Conservation (phyloP, 176 grass and related monocot species). For the Poa pratensis region DNA sequence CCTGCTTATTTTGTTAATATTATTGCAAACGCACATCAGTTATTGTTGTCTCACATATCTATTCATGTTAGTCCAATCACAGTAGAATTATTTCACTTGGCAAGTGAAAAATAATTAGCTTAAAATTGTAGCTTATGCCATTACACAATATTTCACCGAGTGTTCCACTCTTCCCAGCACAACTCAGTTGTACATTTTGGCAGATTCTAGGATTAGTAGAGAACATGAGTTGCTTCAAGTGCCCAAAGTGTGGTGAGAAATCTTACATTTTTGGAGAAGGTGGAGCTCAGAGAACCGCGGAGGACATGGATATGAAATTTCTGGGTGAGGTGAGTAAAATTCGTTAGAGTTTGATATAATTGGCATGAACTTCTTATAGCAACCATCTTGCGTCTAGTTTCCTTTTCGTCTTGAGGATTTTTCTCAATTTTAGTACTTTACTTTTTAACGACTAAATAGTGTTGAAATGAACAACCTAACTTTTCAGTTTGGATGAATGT, state of each 20-base stretch:
- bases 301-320: constrained; percentile 86
- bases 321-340: constrained; percentile 75
- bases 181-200: constrained; percentile 25
- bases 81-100: constrained; percentile 17
- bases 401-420: background rate
- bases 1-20: background rate
- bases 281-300: constrained; percentile 70
- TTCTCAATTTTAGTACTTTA: background rate
- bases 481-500: background rate
- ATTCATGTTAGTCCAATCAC: background rate
- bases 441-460: background rate
- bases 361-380: background rate
- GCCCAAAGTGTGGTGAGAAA: constrained; percentile 83
- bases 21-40: background rate
- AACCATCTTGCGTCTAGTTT: background rate
- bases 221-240: constrained; percentile 98
- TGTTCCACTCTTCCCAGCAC: constrained; percentile 13
- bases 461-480: constrained; percentile 8
- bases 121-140: constrained; percentile 6
- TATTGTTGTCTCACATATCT: background rate
- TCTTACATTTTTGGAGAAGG: constrained; percentile 88
- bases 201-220: constrained; percentile 93
- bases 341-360: background rate
- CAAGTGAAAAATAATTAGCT: background rate
- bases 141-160: background rate